Conservation (phyloP, 2,329 filamentous ascomycete genomes). For the Lecanicillium sp. region DNA sequence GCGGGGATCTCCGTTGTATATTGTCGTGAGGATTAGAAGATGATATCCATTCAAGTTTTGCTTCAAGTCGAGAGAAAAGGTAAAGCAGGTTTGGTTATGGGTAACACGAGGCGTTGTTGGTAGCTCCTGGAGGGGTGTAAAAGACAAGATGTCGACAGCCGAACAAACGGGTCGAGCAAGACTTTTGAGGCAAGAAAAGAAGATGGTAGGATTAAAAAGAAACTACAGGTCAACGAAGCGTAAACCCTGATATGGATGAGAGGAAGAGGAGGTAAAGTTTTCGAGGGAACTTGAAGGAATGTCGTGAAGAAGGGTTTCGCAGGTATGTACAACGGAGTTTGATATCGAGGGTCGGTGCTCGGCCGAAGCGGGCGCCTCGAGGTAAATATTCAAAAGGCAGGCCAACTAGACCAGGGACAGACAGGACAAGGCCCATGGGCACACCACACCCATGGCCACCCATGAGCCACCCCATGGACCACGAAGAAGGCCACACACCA, state of each 20-base stretch:
- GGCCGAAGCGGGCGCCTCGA: conserved; percentile 12
- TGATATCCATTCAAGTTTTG: conserved; percentile 10
- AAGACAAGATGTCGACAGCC: conserved; percentile 10
- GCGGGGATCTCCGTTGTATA: neutral
- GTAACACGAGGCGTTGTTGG: conserved; percentile 2
- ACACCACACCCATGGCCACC: too few relatives aligned
- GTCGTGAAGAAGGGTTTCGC: conserved; percentile 8
- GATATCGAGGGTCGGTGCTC: conserved; percentile 2
- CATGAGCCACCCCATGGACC: neutral
- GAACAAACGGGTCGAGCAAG: conserved; percentile 13
- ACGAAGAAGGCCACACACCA: neutral
- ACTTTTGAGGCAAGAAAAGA: neutral
- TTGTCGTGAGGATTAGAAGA: conserved; percentile 7
- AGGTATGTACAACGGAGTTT: conserved; percentile 12
- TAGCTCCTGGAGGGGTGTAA: neutral
- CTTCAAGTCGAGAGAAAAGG: neutral
- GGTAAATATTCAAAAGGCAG: conserved; percentile 12
- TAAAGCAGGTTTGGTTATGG: neutral
- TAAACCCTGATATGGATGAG: neutral
- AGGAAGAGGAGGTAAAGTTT: neutral
- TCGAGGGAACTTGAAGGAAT: conserved; percentile 11
- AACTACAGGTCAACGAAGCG: conserved; percentile 5
- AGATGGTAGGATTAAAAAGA: conserved; percentile 7
- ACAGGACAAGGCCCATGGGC: too few relatives aligned
- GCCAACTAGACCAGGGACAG: neutral